Percentiles rank a stretch among this genome's conserved stretches.
phyloP scores from a whole-genome alignment of 2,329 filamentous ascomycete species.

The Sclerotinia nivalis region DNA sequence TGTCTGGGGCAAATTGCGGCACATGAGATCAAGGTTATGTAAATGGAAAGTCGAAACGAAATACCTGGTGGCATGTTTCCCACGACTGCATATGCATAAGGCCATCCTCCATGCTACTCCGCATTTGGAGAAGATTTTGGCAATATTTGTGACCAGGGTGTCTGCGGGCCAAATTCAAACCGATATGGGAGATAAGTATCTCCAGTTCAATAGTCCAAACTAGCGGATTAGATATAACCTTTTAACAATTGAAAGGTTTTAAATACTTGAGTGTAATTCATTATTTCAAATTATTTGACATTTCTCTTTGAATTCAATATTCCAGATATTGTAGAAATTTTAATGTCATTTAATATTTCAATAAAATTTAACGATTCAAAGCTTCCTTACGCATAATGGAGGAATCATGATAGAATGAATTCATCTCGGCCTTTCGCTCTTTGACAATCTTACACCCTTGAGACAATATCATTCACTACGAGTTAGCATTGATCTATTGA shows the following conservation, averaged over 20 bases:
- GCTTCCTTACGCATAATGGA: not conserved
- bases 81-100: not conserved
- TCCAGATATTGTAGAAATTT: no score
- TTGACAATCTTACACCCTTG: not conserved
- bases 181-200: not conserved
- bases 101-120: not conserved
- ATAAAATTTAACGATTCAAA: no score
- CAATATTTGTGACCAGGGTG: no score
- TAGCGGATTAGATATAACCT: no score
- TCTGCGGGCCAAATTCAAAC: not conserved
- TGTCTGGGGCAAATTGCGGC: not conserved
- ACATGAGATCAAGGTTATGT: not conserved
- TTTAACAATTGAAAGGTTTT: no score
- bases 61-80: not conserved
- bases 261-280: no score
- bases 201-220: no score
- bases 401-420: not conserved
- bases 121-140: not conserved
- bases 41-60: not conserved
- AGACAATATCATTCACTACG: not conserved
- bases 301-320: no score
- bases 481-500: not conserved
- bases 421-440: slow-evolving; percentile 2
- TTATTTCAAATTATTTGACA: no score
- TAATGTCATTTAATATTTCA: no score